These are phyloP conservation scores for Amaranthus tricolor DNA, from an alignment of 179 eudicot genomes.

Conservation along the genomic window DNA sequence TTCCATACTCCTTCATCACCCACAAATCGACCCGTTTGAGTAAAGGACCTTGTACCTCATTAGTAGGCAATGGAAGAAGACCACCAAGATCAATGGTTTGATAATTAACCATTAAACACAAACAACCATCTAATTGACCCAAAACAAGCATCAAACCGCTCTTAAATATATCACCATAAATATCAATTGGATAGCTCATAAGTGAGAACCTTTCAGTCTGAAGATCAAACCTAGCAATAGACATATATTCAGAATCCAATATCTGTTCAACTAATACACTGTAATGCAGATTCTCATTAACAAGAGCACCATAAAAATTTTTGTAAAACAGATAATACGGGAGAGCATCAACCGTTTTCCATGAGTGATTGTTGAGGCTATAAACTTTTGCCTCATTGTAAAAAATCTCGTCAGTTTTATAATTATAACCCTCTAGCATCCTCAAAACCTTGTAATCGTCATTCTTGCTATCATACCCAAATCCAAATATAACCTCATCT, in stretches of 20 bases:
- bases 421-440: conserved; percentile 1
- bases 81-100: neutral
- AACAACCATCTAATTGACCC: conserved; percentile 1
- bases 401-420: neutral
- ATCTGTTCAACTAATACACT: neutral
- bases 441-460: conserved; percentile 10
- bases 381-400: neutral
- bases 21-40: conserved; percentile 2
- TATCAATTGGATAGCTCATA: neutral
- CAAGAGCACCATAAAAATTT: neutral
- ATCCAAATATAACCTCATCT: neutral
- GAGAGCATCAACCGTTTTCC: conserved; percentile 3
- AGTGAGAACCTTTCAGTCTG: conserved; percentile 3
- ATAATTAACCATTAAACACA: neutral
- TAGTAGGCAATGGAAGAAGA: neutral
- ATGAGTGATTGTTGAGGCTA: conserved; percentile 1
- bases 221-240: conserved; percentile 11
- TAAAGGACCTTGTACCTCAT: neutral
- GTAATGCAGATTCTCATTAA: neutral
- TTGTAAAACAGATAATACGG: neutral
- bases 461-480: conserved; percentile 12
- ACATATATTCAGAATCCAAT: neutral
- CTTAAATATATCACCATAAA: neutral
- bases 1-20: conserved; percentile 9
- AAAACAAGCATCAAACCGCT: neutral